Base-by-base conservation (phyloP, 306 rosid species). In the Erythrophleum fordii region DNA sequence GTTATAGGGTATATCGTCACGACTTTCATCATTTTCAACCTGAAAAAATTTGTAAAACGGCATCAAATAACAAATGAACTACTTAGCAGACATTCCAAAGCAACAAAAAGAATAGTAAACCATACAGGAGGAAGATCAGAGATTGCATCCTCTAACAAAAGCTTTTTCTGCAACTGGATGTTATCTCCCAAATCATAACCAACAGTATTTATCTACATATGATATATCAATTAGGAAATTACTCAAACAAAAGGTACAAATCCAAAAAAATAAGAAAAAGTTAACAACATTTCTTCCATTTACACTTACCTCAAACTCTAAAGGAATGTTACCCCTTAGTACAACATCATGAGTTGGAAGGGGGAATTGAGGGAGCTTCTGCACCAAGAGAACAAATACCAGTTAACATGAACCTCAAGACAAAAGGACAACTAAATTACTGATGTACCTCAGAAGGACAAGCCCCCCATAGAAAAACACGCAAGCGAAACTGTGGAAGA, bases 401-500 rank as follows among this genome's bases (percentile, higher is more conserved):
- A 5, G 45, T 67, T 44, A 78, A 65, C 5, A 20, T 28, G 23
- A 49, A n/a, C 2, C 22, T 35, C 6, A 26, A 14, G 17, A 22
- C n/a, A 1, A 70, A 6, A 48, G 8, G 0, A 71, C 42, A 37
- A 60, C 55, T 0, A 14, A 0, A 34, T 16, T 14, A 25, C 18
- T 5, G 58, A 16, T 14, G 8, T 61, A 94, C 98, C 97, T 94
- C 91, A 44, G 83, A 83, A 61, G 97, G 95, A 73, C 70, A 85
- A 17, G 97, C 97, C 13, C 93, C 98, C 97, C 98, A 94, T 45
- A 94, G 61, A 85, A 94, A 94, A 23, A 92, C 93, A 25, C 98
- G 97, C 77, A 92, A 61, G 46, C 97, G 94, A 85, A 94, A 94
- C 52, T 94, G 98, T 22, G 98, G 97, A 72, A 94, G 94, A 17